Evolutionary conservation across 495 filamentous ascomycete species (phyloP).

Genomic region (Aspergillus steynii): DNA sequence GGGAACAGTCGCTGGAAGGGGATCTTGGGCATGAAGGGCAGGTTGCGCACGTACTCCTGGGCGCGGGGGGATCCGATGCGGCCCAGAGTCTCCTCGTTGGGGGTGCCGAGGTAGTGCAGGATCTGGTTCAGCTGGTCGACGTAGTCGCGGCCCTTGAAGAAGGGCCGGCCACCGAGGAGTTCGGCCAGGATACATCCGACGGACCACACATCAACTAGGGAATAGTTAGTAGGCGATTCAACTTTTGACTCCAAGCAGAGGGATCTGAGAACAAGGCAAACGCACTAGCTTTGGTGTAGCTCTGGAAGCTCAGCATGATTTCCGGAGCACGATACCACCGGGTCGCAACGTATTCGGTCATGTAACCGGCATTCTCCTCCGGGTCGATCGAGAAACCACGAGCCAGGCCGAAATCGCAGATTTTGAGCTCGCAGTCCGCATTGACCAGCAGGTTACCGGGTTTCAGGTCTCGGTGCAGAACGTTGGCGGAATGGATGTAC

Average conservation of each 20-base stretch:
- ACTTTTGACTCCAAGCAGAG: constrained; percentile 1
- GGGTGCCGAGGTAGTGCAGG: constrained; percentile 94
- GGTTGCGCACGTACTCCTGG: constrained; percentile 97
- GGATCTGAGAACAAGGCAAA: not conserved
- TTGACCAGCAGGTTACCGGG: constrained; percentile 97
- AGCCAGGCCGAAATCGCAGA: constrained; percentile 96
- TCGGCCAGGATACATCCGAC: constrained; percentile 98
- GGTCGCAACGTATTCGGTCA: constrained; percentile 99
- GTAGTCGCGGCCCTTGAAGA: constrained; percentile 99
- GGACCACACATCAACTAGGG: constrained; percentile 95
- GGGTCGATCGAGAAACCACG: constrained; percentile 95
- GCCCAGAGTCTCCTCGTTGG: constrained; percentile 89
- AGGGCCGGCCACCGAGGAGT: constrained; percentile 91
- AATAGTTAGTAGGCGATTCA: constrained; percentile 13
- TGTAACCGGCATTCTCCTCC: constrained; percentile 98
- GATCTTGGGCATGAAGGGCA: constrained; percentile 94
- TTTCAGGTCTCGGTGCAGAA: constrained; percentile 94
- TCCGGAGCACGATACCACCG: constrained; percentile 98
- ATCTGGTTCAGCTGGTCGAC: constrained; percentile 99
- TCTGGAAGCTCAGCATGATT: constrained; percentile 99
- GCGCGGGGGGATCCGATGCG: constrained; percentile 95
- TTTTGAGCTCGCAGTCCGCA: constrained; percentile 98
- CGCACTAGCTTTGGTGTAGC: constrained; percentile 98
- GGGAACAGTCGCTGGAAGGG: constrained; percentile 86
- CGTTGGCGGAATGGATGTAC: constrained; percentile 98